These are phyloP conservation scores for Ascochyta viciae-villosae DNA, from an alignment of 2,329 filamentous ascomycete species.

Conservation along the genomic window DNA sequence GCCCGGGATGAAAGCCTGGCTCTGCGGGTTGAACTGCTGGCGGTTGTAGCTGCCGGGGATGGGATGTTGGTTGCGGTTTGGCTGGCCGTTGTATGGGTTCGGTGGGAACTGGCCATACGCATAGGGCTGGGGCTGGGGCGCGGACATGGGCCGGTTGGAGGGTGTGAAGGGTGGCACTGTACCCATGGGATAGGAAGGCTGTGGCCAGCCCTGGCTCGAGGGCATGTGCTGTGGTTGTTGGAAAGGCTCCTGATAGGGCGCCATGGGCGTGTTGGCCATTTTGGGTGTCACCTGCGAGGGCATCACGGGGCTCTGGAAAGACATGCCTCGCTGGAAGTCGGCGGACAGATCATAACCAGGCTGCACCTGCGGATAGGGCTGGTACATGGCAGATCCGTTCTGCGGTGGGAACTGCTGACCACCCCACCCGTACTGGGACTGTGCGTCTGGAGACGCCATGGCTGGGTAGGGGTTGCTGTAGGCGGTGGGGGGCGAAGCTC, in stretches of 20 bases:
- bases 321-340: constrained; percentile 57
- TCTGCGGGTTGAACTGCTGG: constrained; percentile 92
- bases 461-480: constrained; percentile 44
- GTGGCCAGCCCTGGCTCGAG: constrained; percentile 43
- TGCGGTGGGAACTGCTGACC: constrained; percentile 40
- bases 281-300: constrained; percentile 48
- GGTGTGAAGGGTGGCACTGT: constrained; percentile 34
- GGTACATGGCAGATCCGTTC: constrained; percentile 37
- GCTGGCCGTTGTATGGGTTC: constrained; percentile 62
- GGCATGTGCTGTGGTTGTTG: constrained; percentile 39
- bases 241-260: constrained; percentile 42
- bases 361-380: constrained; percentile 36
- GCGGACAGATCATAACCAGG: constrained; percentile 53
- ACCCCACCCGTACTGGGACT: constrained; percentile 46
- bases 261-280: constrained; percentile 47
- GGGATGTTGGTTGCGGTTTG: constrained; percentile 80
- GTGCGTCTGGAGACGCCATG: constrained; percentile 48
- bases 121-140: constrained; percentile 59
- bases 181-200: constrained; percentile 35
- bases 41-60: constrained; percentile 85
- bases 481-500: constrained; percentile 36
- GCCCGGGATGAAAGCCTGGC: constrained; percentile 84
- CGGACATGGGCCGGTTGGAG: constrained; percentile 44
- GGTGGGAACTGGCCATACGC: constrained; percentile 79
- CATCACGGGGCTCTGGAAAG: constrained; percentile 49